Conservation (phyloP, 2,329 filamentous ascomycete species). For the Pestalotiopsis sp. region DNA sequence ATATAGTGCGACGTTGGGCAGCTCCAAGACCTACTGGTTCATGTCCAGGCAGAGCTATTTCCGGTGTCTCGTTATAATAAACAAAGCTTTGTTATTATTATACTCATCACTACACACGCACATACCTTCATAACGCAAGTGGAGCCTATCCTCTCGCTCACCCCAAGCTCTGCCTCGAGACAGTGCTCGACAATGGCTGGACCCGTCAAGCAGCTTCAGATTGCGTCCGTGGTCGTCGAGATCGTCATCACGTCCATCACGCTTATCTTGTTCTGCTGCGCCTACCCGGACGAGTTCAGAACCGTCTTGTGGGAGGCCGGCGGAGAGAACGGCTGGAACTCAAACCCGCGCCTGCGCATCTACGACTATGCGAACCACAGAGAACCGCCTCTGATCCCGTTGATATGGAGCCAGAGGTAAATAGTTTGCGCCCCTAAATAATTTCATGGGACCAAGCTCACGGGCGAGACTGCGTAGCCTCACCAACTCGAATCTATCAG, state of each 20-base stretch:
- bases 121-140: too few species aligned
- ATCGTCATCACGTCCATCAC: slow-evolving; percentile 2
- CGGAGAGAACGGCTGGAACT: slow-evolving; percentile 24
- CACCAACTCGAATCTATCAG: slow-evolving; percentile 19
- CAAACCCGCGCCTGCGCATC: slow-evolving; percentile 22
- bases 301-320: slow-evolving; percentile 20
- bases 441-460: not conserved
- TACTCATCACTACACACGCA: not conserved
- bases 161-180: not conserved
- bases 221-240: not conserved
- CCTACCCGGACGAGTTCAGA: slow-evolving; percentile 18
- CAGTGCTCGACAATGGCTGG: not conserved
- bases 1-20: not conserved
- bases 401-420: slow-evolving; percentile 20
- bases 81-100: not conserved
- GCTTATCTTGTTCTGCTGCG: slow-evolving; percentile 12
- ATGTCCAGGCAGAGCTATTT: not conserved
- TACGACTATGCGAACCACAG: slow-evolving; percentile 26
- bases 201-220: not conserved
- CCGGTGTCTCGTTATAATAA: not conserved
- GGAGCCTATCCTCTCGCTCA: too few species aligned
- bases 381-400: slow-evolving; percentile 19
- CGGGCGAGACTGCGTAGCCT: slow-evolving; percentile 11
- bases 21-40: not conserved
- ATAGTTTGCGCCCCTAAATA: not conserved